Conservation (phyloP, 306 rosid genomes). For the Cucumis cinereus region DNA sequence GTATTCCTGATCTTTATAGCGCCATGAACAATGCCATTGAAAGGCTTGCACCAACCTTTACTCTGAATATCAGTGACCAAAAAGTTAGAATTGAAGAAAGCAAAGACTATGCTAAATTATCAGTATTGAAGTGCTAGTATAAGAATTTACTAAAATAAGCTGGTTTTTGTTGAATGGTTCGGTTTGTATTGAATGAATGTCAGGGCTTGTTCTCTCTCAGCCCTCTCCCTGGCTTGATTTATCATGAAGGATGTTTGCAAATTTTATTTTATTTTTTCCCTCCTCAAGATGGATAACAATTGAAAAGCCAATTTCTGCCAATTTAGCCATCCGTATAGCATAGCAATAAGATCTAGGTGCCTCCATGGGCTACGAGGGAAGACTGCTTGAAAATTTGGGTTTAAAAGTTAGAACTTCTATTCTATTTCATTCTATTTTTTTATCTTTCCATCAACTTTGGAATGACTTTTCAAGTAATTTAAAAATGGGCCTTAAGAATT, state of each 20-base stretch:
- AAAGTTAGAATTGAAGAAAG: constrained; percentile 3
- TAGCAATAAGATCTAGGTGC: background rate
- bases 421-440: too few relatives aligned
- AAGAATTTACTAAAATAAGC: background rate
- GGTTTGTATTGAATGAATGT: background rate
- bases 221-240: background rate
- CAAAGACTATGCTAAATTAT: background rate
- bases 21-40: background rate
- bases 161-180: background rate
- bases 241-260: background rate
- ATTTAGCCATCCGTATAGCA: background rate
- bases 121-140: background rate
- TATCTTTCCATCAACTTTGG: too few relatives aligned
- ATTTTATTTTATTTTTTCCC: background rate
- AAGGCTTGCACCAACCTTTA: background rate
- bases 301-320: background rate
- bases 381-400: background rate
- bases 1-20: background rate
- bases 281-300: background rate
- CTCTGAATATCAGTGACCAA: background rate
- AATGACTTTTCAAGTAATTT: too few relatives aligned
- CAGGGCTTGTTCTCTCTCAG: background rate
- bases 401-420: too few relatives aligned
- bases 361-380: background rate
- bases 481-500: too few relatives aligned